These are phyloP conservation scores for Alternaria longipes DNA, from an alignment of 2,329 filamentous ascomycete genomes.

Conservation along the genomic window DNA sequence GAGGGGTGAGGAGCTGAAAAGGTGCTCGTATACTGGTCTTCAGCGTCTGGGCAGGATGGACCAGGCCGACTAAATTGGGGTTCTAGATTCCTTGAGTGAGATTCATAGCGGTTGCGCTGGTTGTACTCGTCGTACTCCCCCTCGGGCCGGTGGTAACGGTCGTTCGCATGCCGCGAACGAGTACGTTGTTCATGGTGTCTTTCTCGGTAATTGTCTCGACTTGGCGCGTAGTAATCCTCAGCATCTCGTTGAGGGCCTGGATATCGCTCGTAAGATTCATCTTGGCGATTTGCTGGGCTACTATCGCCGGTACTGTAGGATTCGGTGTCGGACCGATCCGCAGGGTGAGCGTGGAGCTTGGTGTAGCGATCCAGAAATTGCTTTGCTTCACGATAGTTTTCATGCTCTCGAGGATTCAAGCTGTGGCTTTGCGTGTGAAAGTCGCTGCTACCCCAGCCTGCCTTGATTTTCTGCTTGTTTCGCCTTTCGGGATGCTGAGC, in stretches of 20 bases:
- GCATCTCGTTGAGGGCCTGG: background rate
- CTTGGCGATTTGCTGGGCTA: background rate
- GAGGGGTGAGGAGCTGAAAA: background rate
- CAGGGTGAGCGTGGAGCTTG: background rate
- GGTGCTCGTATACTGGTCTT: background rate
- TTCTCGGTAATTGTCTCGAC: conserved; percentile 2
- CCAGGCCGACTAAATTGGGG: background rate
- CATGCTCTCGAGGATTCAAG: conserved; percentile 9
- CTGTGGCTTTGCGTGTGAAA: conserved; percentile 22
- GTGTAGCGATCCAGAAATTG: conserved; percentile 9
- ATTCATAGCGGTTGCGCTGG: background rate
- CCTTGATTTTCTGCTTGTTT: conserved; percentile 12
- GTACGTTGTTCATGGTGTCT: background rate
- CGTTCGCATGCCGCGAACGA: background rate
- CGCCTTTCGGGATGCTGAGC: background rate
- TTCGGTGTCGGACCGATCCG: conserved; percentile 6
- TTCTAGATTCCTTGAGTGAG: background rate
- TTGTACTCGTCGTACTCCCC: background rate
- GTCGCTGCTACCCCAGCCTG: conserved; percentile 20
- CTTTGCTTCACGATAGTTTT: conserved; percentile 16
- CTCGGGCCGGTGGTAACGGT: background rate
- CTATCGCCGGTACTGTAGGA: background rate
- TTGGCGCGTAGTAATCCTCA: background rate
- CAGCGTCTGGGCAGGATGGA: background rate
- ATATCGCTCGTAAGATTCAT: background rate